Percentiles rank a stretch among this genome's conserved stretches.
These are phyloP conservation scores for Talaromyces sp. DNA, from an alignment of 2,329 filamentous ascomycete species.

Conservation along the genomic window DNA sequence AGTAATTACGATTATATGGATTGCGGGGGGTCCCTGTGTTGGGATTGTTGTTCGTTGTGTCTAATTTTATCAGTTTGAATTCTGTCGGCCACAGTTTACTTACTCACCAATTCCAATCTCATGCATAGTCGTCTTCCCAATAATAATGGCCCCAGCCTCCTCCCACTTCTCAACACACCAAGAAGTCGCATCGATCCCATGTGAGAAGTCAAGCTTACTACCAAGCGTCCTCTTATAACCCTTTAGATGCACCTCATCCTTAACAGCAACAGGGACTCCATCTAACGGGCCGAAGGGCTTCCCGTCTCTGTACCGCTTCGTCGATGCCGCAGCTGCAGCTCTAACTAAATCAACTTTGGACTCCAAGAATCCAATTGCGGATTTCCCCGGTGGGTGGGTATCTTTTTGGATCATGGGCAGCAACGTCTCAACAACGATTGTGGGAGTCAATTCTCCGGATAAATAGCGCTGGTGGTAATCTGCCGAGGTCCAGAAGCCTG, in stretches of 20 bases:
- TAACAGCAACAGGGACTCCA: conserved; percentile 77
- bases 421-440: conserved; percentile 67
- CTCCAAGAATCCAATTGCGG: conserved; percentile 71
- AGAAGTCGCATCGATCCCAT: conserved; percentile 53
- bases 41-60: conserved; percentile 81
- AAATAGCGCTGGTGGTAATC: conserved; percentile 77
- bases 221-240: conserved; percentile 68
- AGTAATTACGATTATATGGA: conserved; percentile 72
- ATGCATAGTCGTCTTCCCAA: conserved; percentile 78
- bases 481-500: conserved; percentile 63
- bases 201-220: conserved; percentile 57
- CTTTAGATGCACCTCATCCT: conserved; percentile 72
- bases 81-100: no score
- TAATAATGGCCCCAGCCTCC: conserved; percentile 69
- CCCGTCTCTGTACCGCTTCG: conserved; percentile 66
- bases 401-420: conserved; percentile 67
- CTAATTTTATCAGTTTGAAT: conserved; percentile 31
- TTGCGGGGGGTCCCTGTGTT: conserved; percentile 72
- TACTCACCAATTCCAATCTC: conserved; percentile 66
- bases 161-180: conserved; percentile 71
- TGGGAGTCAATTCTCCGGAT: conserved; percentile 66
- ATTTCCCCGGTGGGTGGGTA: conserved; percentile 52
- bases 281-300: conserved; percentile 68
- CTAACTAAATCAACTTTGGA: conserved; percentile 61
- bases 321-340: conserved; percentile 68